These are phyloP conservation scores for Metrosideros polymorpha DNA, from an alignment of 441 rosid genomes.

Conservation along the genomic window DNA sequence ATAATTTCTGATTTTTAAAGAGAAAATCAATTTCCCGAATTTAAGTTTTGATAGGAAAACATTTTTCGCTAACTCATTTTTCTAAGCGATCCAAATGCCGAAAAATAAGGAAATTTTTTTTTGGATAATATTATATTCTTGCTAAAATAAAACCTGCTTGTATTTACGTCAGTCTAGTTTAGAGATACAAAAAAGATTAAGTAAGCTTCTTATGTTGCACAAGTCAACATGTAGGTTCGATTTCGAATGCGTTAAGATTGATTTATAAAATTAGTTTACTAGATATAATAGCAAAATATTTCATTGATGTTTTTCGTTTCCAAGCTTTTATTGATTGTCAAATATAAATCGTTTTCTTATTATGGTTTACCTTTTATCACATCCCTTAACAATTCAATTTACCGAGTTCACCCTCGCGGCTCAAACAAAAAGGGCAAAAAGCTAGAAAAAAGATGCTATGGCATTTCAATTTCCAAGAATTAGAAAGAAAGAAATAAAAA, in stretches of 20 bases:
- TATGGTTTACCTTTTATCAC: background rate
- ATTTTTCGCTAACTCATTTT: too few species aligned
- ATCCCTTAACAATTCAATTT: background rate
- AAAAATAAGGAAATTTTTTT: too few species aligned
- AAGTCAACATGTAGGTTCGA: background rate
- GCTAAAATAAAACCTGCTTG: background rate
- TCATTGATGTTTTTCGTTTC: background rate
- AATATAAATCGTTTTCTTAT: background rate
- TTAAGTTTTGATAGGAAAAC: too few species aligned
- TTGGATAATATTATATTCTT: background rate
- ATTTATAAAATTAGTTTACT: background rate
- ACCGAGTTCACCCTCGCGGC: background rate
- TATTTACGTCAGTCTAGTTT: background rate
- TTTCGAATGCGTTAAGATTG: background rate
- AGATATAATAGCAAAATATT: background rate
- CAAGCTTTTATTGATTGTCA: background rate
- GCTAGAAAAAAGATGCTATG: background rate
- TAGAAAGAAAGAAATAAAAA: background rate
- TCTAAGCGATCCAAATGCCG: too few species aligned
- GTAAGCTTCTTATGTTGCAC: background rate
- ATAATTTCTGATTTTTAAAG: too few species aligned
- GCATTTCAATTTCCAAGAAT: background rate
- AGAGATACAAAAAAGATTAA: background rate
- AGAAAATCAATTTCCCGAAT: too few species aligned
- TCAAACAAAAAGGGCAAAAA: background rate